Percentiles rank a stretch among this genome's conserved stretches.
phyloP scores from a whole-genome alignment of 176 grass and related monocot species.

The Stipa capillata region DNA sequence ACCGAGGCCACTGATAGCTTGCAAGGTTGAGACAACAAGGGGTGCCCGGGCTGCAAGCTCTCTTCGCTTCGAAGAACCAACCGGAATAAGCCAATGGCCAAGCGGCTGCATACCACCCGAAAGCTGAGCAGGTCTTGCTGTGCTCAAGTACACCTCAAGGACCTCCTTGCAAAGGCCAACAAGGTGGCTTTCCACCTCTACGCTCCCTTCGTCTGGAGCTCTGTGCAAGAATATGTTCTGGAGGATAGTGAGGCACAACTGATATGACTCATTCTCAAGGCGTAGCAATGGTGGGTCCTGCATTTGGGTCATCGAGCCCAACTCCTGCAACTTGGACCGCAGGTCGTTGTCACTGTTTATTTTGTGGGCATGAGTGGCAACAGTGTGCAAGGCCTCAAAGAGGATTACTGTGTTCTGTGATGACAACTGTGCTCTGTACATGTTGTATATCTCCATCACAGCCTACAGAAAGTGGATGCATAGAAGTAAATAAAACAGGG shows the following conservation, averaged over 20 bases:
- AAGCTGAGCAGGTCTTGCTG: constrained; percentile 57
- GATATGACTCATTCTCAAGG: constrained; percentile 95
- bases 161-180: constrained; percentile 84
- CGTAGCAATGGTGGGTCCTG: constrained; percentile 87
- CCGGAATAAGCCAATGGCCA: constrained; percentile 69
- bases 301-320: constrained; percentile 98
- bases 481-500: constrained; percentile 2
- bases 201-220: constrained; percentile 36
- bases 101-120: constrained; percentile 31
- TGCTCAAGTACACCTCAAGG: constrained; percentile 77
- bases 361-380: constrained; percentile 88
- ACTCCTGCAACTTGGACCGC: constrained; percentile 83
- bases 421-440: constrained; percentile 82
- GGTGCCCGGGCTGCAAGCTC: constrained; percentile 90
- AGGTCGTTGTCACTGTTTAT: constrained; percentile 89
- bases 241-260: constrained; percentile 79
- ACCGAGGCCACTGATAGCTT: constrained; percentile 66
- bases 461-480: constrained; percentile 52
- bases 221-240: constrained; percentile 74
- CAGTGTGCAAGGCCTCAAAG: constrained; percentile 87
- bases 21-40: constrained; percentile 81
- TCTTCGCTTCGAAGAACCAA: constrained; percentile 84
- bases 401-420: constrained; percentile 75
- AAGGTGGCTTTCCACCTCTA: constrained; percentile 62
- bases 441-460: constrained; percentile 96